Evolutionary conservation across 2,329 filamentous ascomycete species (phyloP).

Genomic region (Tetracladium maxilliforme): DNA sequence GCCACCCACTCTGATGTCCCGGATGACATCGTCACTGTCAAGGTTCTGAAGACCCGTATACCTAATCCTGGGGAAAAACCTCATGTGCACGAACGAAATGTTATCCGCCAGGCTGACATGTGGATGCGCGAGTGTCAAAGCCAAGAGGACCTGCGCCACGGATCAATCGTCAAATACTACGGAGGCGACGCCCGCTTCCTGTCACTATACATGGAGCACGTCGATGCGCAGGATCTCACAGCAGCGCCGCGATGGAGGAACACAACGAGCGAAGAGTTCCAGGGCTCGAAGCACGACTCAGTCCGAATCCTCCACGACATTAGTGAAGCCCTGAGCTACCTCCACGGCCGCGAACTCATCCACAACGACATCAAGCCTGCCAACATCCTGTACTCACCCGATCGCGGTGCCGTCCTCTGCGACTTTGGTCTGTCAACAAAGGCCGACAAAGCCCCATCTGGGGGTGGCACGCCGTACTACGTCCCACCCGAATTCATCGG

Average conservation of each 20-base stretch:
- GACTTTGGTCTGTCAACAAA: conserved; percentile 42
- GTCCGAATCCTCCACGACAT: conserved; percentile 38
- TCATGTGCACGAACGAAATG: too few species aligned
- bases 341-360: conserved; percentile 35
- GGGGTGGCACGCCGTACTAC: conserved; percentile 46
- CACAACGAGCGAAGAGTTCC: conserved; percentile 29
- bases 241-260: conserved; percentile 33
- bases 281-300: conserved; percentile 31
- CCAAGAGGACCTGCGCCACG: too few species aligned
- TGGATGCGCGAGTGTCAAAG: too few species aligned
- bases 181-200: conserved; percentile 44
- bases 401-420: conserved; percentile 43
- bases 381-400: conserved; percentile 44
- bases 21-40: too few species aligned
- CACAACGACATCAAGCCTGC: conserved; percentile 50
- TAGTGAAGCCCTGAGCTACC: conserved; percentile 35
- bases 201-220: conserved; percentile 46
- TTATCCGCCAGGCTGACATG: too few species aligned
- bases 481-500: conserved; percentile 46
- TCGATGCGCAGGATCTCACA: conserved; percentile 39
- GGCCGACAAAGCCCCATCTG: conserved; percentile 26
- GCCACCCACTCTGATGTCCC: too few species aligned
- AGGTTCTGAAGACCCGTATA: too few species aligned
- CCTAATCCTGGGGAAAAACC: too few species aligned
- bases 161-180: too few species aligned